Evolutionary conservation across 1,284 basidiomycete genomes (phyloP).

Genomic region (Trametes pubescens): DNA sequence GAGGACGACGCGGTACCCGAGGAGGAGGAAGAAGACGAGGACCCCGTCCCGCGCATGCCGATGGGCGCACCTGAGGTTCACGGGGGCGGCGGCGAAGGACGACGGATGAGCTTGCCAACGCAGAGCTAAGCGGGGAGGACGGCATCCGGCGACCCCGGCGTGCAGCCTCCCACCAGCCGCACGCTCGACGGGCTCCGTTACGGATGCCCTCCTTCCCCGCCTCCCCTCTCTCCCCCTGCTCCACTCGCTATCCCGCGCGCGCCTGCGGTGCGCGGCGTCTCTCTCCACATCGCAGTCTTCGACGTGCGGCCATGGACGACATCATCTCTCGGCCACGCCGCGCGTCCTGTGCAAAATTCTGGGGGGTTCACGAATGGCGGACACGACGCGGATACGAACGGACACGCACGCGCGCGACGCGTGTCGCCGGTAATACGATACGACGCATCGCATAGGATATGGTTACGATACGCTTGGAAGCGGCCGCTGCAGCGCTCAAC

Average conservation of each 20-base stretch:
- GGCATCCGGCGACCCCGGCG: neutral
- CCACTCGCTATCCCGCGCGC: neutral
- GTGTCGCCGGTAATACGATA: neutral
- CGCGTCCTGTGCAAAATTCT: slow-evolving; percentile 1
- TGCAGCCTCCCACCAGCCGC: neutral
- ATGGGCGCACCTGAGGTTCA: neutral
- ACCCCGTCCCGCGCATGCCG: slow-evolving; percentile 2
- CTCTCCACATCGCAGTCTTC: neutral
- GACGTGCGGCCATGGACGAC: neutral
- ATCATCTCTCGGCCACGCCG: neutral
- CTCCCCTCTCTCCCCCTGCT: neutral
- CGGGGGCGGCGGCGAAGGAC: neutral
- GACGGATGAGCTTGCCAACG: slow-evolving; percentile 20
- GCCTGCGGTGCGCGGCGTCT: neutral
- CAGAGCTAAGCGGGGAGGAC: slow-evolving; percentile 2
- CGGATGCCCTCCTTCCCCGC: neutral
- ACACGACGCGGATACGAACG: slow-evolving; percentile 6
- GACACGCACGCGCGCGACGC: neutral
- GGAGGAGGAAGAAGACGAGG: slow-evolving; percentile 29
- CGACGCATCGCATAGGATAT: neutral
- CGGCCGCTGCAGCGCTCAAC: neutral
- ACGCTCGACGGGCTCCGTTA: neutral
- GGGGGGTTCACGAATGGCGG: slow-evolving; percentile 3
- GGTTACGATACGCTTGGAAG: slow-evolving; percentile 1
- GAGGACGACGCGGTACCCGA: slow-evolving; percentile 40